Conservation (phyloP, 371 early-diverging fungal species). For the Synchytrium microbalum region DNA sequence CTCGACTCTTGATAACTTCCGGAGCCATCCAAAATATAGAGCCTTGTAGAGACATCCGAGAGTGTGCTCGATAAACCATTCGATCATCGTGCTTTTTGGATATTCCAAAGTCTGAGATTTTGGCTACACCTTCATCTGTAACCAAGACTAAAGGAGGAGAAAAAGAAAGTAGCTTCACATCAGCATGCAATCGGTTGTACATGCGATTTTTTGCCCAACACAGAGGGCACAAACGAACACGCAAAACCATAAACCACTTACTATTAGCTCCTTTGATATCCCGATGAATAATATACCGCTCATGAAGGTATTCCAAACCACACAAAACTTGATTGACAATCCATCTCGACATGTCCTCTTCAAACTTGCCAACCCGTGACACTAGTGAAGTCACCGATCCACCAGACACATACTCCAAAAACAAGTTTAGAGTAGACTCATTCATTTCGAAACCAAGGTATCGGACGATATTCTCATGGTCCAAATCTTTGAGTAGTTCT, state of each 20-base stretch:
- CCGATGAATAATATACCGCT: conserved; percentile 92
- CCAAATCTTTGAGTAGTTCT: conserved; percentile 73
- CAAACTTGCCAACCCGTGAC: conserved; percentile 78
- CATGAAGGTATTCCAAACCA: conserved; percentile 93
- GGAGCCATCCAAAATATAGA: conserved; percentile 41
- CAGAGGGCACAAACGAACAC: conserved; percentile 71
- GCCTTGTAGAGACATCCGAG: conserved; percentile 19
- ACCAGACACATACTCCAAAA: conserved; percentile 97
- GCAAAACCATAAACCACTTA: conserved; percentile 13
- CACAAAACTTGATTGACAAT: conserved; percentile 86
- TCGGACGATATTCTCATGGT: conserved; percentile 91
- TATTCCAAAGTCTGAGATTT: conserved; percentile 97
- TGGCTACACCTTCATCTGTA: conserved; percentile 76
- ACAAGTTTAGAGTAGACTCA: conserved; percentile 79
- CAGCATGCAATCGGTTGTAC: conserved; percentile 97
- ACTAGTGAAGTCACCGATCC: conserved; percentile 86
- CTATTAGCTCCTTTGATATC: conserved; percentile 49
- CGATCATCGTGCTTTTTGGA: conserved; percentile 64
- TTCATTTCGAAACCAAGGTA: conserved; percentile 79
- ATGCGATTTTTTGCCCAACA: conserved; percentile 95
- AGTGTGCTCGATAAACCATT: not conserved
- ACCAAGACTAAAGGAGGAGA: conserved; percentile 28
- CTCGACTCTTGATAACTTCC: conserved; percentile 36
- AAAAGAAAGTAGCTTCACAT: conserved; percentile 35
- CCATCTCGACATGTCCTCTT: conserved; percentile 70